Percentiles rank a stretch among this genome's conserved stretches.
These are phyloP conservation scores for Alternaria sp. DNA, from an alignment of 2,329 filamentous ascomycete genomes.

Conservation along the genomic window DNA sequence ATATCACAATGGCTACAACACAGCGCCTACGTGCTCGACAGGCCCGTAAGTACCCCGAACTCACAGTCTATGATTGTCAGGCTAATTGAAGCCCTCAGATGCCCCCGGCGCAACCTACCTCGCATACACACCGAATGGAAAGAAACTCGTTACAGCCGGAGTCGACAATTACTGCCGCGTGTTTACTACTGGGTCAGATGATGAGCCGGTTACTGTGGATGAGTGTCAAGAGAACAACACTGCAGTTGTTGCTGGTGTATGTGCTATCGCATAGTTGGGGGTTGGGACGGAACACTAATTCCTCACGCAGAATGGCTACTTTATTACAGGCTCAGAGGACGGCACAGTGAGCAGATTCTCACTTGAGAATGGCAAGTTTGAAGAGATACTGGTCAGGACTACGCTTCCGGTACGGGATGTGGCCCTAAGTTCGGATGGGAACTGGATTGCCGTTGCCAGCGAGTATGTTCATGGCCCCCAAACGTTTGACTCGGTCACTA, in stretches of 20 bases:
- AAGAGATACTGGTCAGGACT: conserved; percentile 81
- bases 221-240: conserved; percentile 88
- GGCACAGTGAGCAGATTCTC: conserved; percentile 95
- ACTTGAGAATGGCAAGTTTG: conserved; percentile 75
- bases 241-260: conserved; percentile 74
- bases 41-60: conserved; percentile 39
- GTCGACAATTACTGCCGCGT: conserved; percentile 93
- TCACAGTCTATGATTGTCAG: neutral
- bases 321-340: conserved; percentile 90
- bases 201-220: conserved; percentile 91
- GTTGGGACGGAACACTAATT: conserved; percentile 27
- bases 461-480: conserved; percentile 65
- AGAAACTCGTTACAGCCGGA: conserved; percentile 86
- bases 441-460: conserved; percentile 95
- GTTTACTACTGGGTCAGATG: conserved; percentile 89
- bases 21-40: conserved; percentile 42
- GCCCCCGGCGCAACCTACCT: conserved; percentile 87
- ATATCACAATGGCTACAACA: conserved; percentile 21
- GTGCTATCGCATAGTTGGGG: conserved; percentile 25
- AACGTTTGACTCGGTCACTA: conserved; percentile 24
- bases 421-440: conserved; percentile 78
- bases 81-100: conserved; percentile 59
- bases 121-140: conserved; percentile 88
- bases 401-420: conserved; percentile 89
- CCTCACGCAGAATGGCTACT: conserved; percentile 71